Base-by-base conservation (phyloP, 768 basidiomycete genomes). In the Leccinum pellstonianum region DNA sequence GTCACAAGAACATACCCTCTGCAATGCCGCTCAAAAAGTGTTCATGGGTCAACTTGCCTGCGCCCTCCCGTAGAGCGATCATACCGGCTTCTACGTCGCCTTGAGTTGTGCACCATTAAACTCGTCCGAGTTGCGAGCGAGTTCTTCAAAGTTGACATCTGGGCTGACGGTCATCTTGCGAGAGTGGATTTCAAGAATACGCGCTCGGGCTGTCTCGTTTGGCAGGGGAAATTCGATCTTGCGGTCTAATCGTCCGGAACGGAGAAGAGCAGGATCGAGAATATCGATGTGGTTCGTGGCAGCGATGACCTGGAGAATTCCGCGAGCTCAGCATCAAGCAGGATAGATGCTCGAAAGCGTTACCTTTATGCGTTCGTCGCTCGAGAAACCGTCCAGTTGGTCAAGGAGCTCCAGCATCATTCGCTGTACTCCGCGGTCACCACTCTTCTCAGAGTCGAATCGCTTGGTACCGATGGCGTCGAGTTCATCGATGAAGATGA, bases 81-180 rank as follows among this genome's bases (percentile, higher is more conserved):
- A 99, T 99, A 59, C 97, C 97, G 43, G 97, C 97, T 77, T 99
- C 97, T 1, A 99, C 97, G 97, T 95, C 1, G 96, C 97, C 79
- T 98, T 97, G 68, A 97, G 76, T 73, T 95, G 93, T 7, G 93
- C 93, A n/a, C 87, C 96, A 70, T 98, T 98, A 77, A 99, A 98
- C 72, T 99, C 97, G 67, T 98, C 97, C 51, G 97, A 95, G 73
- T 92, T 95, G 68, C 96, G 82, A 11, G 97, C 95, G 55, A 99
- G 79, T 76, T 99, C 97, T 63, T 96, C 95, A 73, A 88, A 99
- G 80, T 98, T 98, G 70, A 99, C 95, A 62, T 93, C 94, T 5
- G 82, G 73, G 35, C 85, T 84, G 23, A 88, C 86, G 19, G 90
- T 83, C 94, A 99, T 95, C 81, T 99, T 99, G 56, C 97, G 86